Base-by-base conservation (phyloP, 2,329 filamentous ascomycete species). In the Aspergillus fischeri region DNA sequence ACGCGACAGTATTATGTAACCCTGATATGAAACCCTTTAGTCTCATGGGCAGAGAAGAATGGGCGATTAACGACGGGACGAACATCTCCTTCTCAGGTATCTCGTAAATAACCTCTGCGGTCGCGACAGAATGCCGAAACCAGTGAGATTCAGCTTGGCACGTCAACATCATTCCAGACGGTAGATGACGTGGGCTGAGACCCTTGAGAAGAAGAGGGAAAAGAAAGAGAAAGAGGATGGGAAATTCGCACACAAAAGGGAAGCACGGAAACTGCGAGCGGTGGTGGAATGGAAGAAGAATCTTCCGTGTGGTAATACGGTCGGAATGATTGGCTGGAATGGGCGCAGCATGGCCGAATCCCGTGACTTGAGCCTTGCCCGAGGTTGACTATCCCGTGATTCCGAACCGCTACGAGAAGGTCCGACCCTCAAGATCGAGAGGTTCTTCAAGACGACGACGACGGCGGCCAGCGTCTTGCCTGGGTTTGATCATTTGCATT, bases 11-110 rank as follows among this genome's bases (percentile, higher is more conserved):
- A 32, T 21, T 47, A 75, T 78, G 73, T 78, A 71, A 73, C 76
- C 76, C 76, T 78, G 76, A 77, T 77, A 78, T 78, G 77, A 78
- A 78, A 78, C 77, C 76, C 75, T 63, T 70, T 67, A 63, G 66
- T 70, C 69, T 74, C 76, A 77, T 77, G 60, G 76, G 68, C 58
- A 76, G 75, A 76, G 69, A 69, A 70, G 70, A 76, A 72, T 73
- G 76, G 73, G 76, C 76, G 76, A 78, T 78, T 78, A 78, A 78
- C 76, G 75, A 78, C 76, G 75, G 76, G 76, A 68, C 61, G 60
- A 56, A 47, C 14, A 44, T 67, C 63, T 74, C 70, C 70, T 69
- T 77, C 75, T 77, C 62, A 67, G 73, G 65, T 68, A 72, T 74
- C 66, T 62, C 63, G 25, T 25, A 17, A 66, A 62, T 61, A 67